Evolutionary conservation across 2,329 filamentous ascomycete species (phyloP).

Genomic region (Fusarium goolgardi): DNA sequence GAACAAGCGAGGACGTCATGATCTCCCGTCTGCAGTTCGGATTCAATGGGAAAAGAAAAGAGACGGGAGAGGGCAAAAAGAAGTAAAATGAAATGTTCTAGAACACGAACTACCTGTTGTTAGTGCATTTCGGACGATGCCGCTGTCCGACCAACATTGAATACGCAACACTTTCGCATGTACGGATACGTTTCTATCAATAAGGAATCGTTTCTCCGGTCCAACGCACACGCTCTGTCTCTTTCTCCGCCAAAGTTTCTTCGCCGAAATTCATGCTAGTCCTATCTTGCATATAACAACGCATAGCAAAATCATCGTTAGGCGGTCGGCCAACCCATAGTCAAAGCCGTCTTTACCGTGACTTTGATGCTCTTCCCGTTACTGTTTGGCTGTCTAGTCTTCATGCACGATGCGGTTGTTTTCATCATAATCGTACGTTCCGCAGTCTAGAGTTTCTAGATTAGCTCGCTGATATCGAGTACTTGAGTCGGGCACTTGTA

Average conservation of each 20-base stretch:
- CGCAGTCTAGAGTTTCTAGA: conserved; percentile 4
- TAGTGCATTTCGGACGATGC: conserved; percentile 32
- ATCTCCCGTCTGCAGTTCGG: neutral
- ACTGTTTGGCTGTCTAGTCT: neutral
- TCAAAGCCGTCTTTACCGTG: neutral
- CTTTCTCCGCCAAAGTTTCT: neutral
- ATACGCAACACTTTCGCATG: neutral
- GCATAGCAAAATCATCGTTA: neutral
- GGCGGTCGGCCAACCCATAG: neutral
- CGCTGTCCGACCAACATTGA: conserved; percentile 16
- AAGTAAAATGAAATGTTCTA: conserved; percentile 32
- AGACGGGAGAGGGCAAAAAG: neutral
- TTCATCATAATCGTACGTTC: conserved; percentile 25
- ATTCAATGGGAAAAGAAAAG: neutral
- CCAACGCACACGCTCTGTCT: no score
- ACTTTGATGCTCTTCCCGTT: neutral
- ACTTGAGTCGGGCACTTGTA: neutral
- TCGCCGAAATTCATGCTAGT: neutral
- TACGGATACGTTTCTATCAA: neutral
- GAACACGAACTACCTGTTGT: conserved; percentile 26
- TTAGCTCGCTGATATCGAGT: neutral
- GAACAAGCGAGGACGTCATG: conserved; percentile 1
- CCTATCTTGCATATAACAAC: neutral
- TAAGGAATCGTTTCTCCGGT: conserved; percentile 3
- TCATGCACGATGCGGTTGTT: neutral